These are phyloP conservation scores for Fusarium newnesense DNA, from an alignment of 2,329 filamentous ascomycete species.

Conservation along the genomic window DNA sequence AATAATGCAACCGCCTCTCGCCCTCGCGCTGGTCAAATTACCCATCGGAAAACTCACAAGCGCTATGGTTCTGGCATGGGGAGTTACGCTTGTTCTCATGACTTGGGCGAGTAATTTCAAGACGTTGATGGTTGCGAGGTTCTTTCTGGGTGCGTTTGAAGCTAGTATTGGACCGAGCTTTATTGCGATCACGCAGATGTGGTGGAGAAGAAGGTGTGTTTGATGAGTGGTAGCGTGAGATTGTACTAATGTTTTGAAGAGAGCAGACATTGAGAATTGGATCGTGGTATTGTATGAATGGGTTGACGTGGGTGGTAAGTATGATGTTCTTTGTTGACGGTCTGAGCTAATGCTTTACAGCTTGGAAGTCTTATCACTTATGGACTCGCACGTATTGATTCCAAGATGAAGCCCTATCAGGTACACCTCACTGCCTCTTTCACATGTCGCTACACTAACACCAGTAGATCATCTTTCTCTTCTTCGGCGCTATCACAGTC, in stretches of 20 bases:
- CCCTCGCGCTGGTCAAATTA: conserved; percentile 68
- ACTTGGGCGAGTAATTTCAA: conserved; percentile 61
- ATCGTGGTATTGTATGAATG: conserved; percentile 71
- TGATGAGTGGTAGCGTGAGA: background rate
- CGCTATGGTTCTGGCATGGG: conserved; percentile 67
- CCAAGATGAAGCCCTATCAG: conserved; percentile 59
- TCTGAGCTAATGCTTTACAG: conserved; percentile 33
- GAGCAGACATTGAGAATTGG: conserved; percentile 68
- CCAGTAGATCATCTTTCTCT: conserved; percentile 60
- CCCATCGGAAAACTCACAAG: conserved; percentile 70
- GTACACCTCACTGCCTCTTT: conserved; percentile 33
- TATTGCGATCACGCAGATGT: conserved; percentile 69
- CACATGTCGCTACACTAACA: fast-evolving
- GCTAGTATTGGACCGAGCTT: conserved; percentile 60
- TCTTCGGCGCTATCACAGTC: conserved; percentile 63
- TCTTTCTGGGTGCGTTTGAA: conserved; percentile 69
- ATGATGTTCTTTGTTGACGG: background rate
- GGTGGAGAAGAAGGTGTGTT: conserved; percentile 63
- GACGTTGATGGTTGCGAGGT: conserved; percentile 61
- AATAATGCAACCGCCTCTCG: conserved; percentile 65
- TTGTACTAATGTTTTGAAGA: conserved; percentile 34
- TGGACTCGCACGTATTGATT: conserved; percentile 67
- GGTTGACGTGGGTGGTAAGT: conserved; percentile 63
- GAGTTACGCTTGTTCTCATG: conserved; percentile 61
- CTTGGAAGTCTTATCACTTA: conserved; percentile 67